A percentile compares a stretch with the other conserved stretches of the same genome.
phyloP scores from a whole-genome alignment of 345 rosid species.

The Murraya koenigii region DNA sequence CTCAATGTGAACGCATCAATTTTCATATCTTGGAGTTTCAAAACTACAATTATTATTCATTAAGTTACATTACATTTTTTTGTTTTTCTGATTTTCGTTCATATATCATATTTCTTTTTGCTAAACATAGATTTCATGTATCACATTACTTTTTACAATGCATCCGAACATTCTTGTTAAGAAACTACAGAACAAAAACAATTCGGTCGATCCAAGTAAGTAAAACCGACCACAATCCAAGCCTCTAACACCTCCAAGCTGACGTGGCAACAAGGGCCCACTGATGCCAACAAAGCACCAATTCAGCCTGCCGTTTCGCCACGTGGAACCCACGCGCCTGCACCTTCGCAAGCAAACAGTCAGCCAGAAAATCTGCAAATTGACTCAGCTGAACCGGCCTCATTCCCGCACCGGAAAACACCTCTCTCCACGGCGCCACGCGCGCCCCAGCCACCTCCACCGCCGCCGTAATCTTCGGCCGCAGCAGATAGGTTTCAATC shows the following conservation, averaged over 20 bases:
- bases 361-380: conserved; percentile 86
- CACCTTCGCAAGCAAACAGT: conserved; percentile 66
- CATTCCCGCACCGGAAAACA: conserved; percentile 70
- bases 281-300: conserved; percentile 93
- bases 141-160: neutral
- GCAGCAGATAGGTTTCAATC: conserved; percentile 57
- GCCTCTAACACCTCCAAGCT: conserved; percentile 78
- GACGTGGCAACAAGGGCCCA: conserved; percentile 82
- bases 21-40: neutral
- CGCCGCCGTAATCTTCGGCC: conserved; percentile 57
- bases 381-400: conserved; percentile 71
- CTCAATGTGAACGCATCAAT: neutral
- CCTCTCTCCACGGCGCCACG: conserved; percentile 65
- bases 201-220: neutral
- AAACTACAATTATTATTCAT: neutral
- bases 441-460: conserved; percentile 56
- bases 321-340: conserved; percentile 87
- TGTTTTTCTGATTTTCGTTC: neutral
- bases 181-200: neutral
- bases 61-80: neutral
- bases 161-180: neutral
- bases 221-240: no score
- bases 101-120: neutral
- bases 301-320: conserved; percentile 77
- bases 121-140: neutral